Base-by-base conservation (phyloP, 208 protist species). In the Leishmania major region DNA sequence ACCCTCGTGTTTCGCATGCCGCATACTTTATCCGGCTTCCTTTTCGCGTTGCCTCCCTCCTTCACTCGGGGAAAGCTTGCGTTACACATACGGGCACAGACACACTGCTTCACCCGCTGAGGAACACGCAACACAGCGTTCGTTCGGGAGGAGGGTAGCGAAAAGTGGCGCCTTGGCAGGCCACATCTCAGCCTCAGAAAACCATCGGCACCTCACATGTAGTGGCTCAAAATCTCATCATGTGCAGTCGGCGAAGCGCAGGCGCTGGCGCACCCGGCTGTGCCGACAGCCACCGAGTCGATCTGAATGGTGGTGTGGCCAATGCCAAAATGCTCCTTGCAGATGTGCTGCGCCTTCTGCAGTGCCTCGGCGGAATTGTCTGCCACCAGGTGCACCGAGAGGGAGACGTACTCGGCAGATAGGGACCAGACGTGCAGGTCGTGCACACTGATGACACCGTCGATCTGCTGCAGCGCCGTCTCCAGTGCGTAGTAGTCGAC, bases 391-490 rank as follows among this genome's bases (percentile, higher is more conserved):
- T 98, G 96, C 5, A 92, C 95, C 1, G 92, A 96, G 5, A 98
- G 84, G 17, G 93, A 90, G 31, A 91, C 80, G 76, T 94, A 96
- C 62, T 96, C 94, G 40, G 90, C 79, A 2, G 93, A 95, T 13
- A 98, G 89, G 6, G 91, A 96, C 96, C 96, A 98, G 8, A 98
- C 90, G 77, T 98, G 96, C 37, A 98, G 86, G 74, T 98, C 95
- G 77, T 98, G 95, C 62, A 98, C 91, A n/a, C 87, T 86, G 2
- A 72, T 81, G 8, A 98, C 95, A 47, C 92, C 91, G 25, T 90
- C 83, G 40, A 98, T 92, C 40, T 85, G 75, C 28, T 37, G 51
- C 64, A 97, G 81, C 1, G 94, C 89, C 5, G 59, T 73, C 13
- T 92, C 82, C 17, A 96, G 80, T 15, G 74, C 84, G 6, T 15